Conservation (phyloP, 1,284 basidiomycete species). For the Butyriboletus appendiculatus region DNA sequence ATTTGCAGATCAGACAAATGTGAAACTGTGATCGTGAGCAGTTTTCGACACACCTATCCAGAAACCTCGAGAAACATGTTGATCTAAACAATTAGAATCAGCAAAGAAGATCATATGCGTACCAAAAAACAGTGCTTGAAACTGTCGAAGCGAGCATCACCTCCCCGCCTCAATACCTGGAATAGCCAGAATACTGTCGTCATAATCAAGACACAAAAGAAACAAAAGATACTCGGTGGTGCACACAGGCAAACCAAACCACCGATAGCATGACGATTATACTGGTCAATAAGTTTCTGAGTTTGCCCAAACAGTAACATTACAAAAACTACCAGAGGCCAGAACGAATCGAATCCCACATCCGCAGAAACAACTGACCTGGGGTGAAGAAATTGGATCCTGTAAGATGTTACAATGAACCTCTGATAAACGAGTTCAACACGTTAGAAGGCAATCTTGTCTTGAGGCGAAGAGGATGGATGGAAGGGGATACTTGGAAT, state of each 20-base stretch:
- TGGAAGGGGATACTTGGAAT: not conserved
- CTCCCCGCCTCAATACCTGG: constrained; percentile 66
- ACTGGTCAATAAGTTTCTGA: constrained; percentile 47
- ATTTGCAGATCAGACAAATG: not conserved
- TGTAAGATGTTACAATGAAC: not conserved
- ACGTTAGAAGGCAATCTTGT: constrained; percentile 11
- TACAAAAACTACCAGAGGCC: constrained; percentile 23
- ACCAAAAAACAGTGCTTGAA: constrained; percentile 49
- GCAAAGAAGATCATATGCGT: not conserved
- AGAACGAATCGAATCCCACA: not conserved
- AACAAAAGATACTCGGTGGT: not conserved
- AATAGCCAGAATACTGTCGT: constrained; percentile 59
- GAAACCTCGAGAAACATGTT: not conserved
- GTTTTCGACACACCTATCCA: not conserved
- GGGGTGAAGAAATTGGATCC: not conserved
- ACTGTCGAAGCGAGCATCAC: constrained; percentile 66
- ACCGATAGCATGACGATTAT: constrained; percentile 51
- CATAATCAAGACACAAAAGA: not conserved
- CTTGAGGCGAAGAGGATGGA: not conserved
- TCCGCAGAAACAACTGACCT: not conserved
- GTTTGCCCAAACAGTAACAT: constrained; percentile 41
- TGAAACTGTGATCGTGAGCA: not conserved
- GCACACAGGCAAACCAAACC: constrained; percentile 39
- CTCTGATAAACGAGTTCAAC: not conserved
- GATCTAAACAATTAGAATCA: not conserved